Evolutionary conservation across 2,329 filamentous ascomycete genomes (phyloP), one percentile per base, ranked within the genome.

Genomic region (Clarireedia sp.): DNA sequence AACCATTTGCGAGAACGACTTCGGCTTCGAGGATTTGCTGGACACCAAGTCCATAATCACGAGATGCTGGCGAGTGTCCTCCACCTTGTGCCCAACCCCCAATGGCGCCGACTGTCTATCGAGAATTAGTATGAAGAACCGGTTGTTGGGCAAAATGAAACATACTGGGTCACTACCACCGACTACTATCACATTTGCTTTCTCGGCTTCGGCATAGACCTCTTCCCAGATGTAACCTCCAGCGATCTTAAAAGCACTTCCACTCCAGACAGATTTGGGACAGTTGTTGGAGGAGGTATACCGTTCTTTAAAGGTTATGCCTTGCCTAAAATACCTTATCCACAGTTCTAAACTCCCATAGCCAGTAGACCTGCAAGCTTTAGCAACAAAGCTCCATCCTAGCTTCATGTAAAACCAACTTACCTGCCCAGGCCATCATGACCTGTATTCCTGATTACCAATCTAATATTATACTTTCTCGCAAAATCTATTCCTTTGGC

Each of bases 281-380:
- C 68, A 70, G 2, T 46, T 21, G n/a, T 55, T 46, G 16, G 57
- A 56, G 19, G 66, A 56, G 17, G 48, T 33, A 50, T 65, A 64
- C 21, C 57, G 55, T 24, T 66, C 64, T 59, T 60, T 52, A 21
- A 60, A 60, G 12, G 29, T 40, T 21, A 61, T 57, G 5, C 59
- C 59, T 24, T 49, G 49, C 21, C 73, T 73, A 43, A 80, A 66
- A 57, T 78, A 66, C 47, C 77, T 76, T 0, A 72, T 73, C 78
- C 78, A 81, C 17, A 71, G 66, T 51, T 70, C 64, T 37, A 71
- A 57, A 6, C 68, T 68, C 38, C 69, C 63, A 17, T 64, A 62
- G 17, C 69, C 64, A 44, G 64, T 62, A 17, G 68, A 67, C 29
- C 59, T 60, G 47, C 14, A 19, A n/a, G n/a, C 14, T n/a, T 41